phyloP scores from a whole-genome alignment of 331 rosid genomes.

The Malus hybrid region DNA sequence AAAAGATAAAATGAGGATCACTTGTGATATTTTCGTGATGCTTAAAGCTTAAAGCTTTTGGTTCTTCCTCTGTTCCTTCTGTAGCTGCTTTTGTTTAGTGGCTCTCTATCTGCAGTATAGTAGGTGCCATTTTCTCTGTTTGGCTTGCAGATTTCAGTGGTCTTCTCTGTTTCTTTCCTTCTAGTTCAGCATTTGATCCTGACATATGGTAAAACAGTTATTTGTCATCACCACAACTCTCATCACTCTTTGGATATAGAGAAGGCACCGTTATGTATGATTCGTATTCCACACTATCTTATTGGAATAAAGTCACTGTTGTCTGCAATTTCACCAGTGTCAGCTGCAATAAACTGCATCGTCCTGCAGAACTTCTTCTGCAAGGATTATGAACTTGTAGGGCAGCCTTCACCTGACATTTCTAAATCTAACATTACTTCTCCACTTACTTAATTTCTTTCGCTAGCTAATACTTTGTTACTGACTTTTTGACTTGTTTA shows the following conservation, averaged over 20 bases:
- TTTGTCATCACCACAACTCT: conserved; percentile 25
- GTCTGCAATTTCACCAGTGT: conserved; percentile 58
- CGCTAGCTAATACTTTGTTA: too few species aligned
- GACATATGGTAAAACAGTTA: conserved; percentile 18
- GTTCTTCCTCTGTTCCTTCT: too few species aligned
- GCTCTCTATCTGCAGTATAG: too few species aligned
- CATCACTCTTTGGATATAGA: conserved; percentile 37
- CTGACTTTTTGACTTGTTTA: too few species aligned
- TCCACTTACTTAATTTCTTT: too few species aligned
- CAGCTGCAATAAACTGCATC: conserved; percentile 27
- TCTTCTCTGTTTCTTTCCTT: conserved; percentile 6
- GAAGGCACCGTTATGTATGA: conserved; percentile 34
- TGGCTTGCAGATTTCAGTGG: too few species aligned
- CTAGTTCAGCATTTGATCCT: conserved; percentile 31
- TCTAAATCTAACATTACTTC: conserved; percentile 43
- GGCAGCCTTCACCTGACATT: conserved; percentile 42
- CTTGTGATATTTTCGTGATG: too few species aligned
- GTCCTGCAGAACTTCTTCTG: conserved; percentile 34
- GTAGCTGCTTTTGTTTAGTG: too few species aligned
- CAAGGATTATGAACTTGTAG: conserved; percentile 26
- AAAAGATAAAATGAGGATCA: too few species aligned
- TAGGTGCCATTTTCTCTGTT: too few species aligned
- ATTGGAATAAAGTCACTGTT: conserved; percentile 40
- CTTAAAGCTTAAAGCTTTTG: too few species aligned
- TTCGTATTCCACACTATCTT: conserved; percentile 35